Evolutionary conservation across 2,329 filamentous ascomycete genomes (phyloP).

Genomic region (Coniochaeta pulveracea): DNA sequence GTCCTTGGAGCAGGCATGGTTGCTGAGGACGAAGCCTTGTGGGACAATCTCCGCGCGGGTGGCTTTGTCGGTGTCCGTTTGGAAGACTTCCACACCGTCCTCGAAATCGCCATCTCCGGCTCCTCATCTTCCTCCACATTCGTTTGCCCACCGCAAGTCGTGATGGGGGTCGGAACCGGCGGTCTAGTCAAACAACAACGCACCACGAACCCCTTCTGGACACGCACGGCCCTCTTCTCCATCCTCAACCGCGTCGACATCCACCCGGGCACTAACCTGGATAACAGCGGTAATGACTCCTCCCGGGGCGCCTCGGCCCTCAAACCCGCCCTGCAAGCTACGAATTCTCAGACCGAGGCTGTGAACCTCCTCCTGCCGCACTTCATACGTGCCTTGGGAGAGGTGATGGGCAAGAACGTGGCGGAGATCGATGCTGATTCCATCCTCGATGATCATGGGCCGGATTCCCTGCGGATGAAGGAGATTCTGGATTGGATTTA

Average conservation of each 20-base stretch:
- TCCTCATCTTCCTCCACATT: conserved; percentile 2
- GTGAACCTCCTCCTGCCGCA: neutral
- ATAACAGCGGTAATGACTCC: neutral
- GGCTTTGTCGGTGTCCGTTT: conserved; percentile 44
- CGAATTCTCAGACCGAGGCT: neutral
- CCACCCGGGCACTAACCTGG: conserved; percentile 11
- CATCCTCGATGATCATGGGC: neutral
- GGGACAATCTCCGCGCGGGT: conserved; percentile 34
- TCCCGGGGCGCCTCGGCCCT: conserved; percentile 2
- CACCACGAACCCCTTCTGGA: conserved; percentile 42
- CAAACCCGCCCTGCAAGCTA: conserved; percentile 4
- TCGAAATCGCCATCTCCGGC: conserved; percentile 32
- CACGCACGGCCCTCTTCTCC: conserved; percentile 34
- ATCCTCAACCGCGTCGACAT: conserved; percentile 37
- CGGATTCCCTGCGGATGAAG: conserved; percentile 7
- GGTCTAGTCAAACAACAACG: conserved; percentile 40
- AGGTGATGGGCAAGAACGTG: conserved; percentile 1
- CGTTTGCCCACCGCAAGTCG: conserved; percentile 31
- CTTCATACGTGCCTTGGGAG: neutral
- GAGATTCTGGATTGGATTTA: conserved; percentile 10
- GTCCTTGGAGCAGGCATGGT: conserved; percentile 44
- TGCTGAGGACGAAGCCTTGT: conserved; percentile 25
- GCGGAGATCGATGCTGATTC: conserved; percentile 2
- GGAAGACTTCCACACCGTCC: conserved; percentile 33
- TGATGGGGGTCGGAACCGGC: conserved; percentile 43